Evolutionary conservation across 768 basidiomycete species (phyloP).

Genomic region (Tricholoma furcatifolium): DNA sequence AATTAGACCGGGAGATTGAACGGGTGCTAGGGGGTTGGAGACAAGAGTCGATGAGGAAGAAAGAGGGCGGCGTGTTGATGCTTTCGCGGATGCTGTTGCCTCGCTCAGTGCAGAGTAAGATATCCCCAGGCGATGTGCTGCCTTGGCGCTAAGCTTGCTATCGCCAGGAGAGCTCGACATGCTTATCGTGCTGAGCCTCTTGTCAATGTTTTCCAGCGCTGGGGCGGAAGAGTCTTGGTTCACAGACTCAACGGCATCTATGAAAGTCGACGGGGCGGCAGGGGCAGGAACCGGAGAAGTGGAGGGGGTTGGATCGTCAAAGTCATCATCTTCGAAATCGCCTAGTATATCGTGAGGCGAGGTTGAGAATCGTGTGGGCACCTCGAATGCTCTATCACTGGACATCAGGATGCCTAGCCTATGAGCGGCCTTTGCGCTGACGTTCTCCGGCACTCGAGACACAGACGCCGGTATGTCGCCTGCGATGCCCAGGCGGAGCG

Average conservation of each 20-base stretch:
- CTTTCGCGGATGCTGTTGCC: constrained; percentile 25
- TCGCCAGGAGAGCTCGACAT: constrained; percentile 4
- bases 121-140: constrained; percentile 39
- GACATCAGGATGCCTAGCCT: constrained; percentile 32
- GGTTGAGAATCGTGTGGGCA: not conserved
- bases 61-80: constrained; percentile 19
- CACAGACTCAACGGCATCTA: not conserved
- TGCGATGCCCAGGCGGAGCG: constrained; percentile 22
- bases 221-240: constrained; percentile 6
- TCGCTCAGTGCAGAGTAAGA: constrained; percentile 29
- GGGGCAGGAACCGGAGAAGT: not conserved
- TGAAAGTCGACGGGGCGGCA: not conserved
- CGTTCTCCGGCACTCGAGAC: constrained; percentile 22
- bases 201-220: not conserved
- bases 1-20: constrained; percentile 64
- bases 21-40: constrained; percentile 14
- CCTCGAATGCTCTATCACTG: constrained; percentile 3
- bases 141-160: constrained; percentile 34
- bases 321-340: not conserved
- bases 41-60: constrained; percentile 20
- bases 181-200: not conserved
- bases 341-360: not conserved
- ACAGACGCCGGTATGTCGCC: constrained; percentile 20
- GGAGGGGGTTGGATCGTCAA: not conserved
- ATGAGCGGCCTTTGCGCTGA: constrained; percentile 35